Evolutionary conservation across 1,139 yeast species (phyloP), one percentile per base, ranked within the genome.

Genomic region (Blastobotrys arbuscula): DNA sequence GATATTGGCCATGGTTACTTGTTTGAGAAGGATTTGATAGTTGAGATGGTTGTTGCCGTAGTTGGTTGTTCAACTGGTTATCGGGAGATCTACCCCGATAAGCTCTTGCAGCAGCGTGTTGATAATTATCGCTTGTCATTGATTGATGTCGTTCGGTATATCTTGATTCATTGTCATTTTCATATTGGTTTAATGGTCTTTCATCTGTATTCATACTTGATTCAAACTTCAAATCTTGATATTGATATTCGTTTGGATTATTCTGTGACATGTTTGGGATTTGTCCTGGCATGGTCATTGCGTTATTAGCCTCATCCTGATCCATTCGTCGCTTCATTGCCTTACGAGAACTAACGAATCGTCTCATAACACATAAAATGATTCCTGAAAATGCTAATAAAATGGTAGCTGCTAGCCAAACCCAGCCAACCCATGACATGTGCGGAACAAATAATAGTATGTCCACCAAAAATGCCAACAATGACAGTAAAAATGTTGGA

Each of bases 391-490:
- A 43, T 0, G 75, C 73, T 4, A 73, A 64, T 42, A 76, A 59
- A 12, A 72, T 69, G 1, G 78, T 72, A 2, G 77, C 64, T 2
- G 66, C 76, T 38, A 77, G 62, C 23, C 74, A 61, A 52, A 75
- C 65, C 82, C 82, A 79, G 37, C 82, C 81, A 24, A 73, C 72
- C 74, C 79, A 79, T 45, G 70, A 69, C 33, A 79, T 64, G 53
- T 75, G 76, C 10, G 79, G 77, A 2, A 76, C 68, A 56, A 79
- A 79, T 46, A 79, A 59, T 41, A 78, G 59, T 42, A 79, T 71
- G 58, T 79, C 84, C 26, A 77, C 79, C 51, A 79, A 63, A 51
- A 79, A 78, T 2, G 80, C 72, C 47, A 79, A 66, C 47, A 78
- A 62, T 7, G 77, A 63, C 37, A 75, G 64, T 50, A 78, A 55